Evolutionary conservation across 2,329 filamentous ascomycete species (phyloP), one percentile per base, ranked within the genome.

Genomic region (Fusarium nurragi): DNA sequence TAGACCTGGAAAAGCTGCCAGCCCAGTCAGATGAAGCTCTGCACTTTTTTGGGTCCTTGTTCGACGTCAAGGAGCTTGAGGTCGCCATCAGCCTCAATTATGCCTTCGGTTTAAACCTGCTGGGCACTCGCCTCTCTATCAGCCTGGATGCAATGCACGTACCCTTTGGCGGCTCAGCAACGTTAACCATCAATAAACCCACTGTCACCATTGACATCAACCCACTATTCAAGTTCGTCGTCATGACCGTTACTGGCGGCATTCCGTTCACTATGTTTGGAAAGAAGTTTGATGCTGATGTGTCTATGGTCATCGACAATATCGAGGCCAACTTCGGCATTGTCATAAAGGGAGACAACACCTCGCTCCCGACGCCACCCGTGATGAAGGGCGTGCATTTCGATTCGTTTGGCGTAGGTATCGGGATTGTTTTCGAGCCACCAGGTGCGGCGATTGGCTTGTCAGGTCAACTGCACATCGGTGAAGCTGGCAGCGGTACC

Each of bases 201-300:
- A 52, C 37, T 12, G 46, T 14, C 12, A 52, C 28, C n/a, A 55
- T 55, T 21, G 23, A 52, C 23, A 52, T 55, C 37, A 55, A 55
- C 10, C 46, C 52, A 3, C 7, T 37, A 0, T 52, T 37, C 37
- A 37, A 37, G 22, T 55, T 52, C 0, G 19, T 55, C 1, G 22
- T 28, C 10, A 52, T 52, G 2, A 36, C 28, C 0, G 46, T 55
- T 16, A 23, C 46, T 0, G 52, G 52, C 0, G 19, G 9, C 2
- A 53, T 55, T 5, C 52, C 46, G 4, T 55, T 55, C 9, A 11
- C 18, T 3, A 21, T 55, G 3, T 55, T 55, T 7, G 47, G 5
- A 0, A 55, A 36, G 5, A 19, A 41, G 0, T 52, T 53, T 5
- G 37, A 55, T 4, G 23, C 46, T 3, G n/a, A 52, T 2, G 2